These are phyloP conservation scores for Calonectria crousiana DNA, from an alignment of 2,329 filamentous ascomycete species.

Conservation along the genomic window DNA sequence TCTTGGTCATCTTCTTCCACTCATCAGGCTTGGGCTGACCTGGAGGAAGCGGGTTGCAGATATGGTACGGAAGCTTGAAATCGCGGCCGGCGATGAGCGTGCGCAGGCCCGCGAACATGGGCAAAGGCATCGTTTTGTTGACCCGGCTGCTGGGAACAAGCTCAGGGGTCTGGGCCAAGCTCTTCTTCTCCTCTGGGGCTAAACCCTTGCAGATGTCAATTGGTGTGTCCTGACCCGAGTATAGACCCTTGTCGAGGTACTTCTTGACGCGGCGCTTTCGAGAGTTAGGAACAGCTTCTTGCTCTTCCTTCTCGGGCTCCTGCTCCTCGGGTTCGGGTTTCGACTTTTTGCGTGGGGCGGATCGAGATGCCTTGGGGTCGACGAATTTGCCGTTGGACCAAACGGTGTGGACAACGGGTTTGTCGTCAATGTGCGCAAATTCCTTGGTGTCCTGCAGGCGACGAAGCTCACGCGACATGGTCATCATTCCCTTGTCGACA, in stretches of 20 bases:
- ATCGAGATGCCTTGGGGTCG: conserved; percentile 56
- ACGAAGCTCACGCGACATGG: conserved; percentile 68
- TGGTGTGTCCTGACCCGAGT: conserved; percentile 80
- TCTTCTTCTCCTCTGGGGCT: conserved; percentile 64
- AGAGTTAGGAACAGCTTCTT: conserved; percentile 53
- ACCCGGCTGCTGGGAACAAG: conserved; percentile 59
- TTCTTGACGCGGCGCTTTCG: conserved; percentile 72
- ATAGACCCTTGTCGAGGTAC: conserved; percentile 86
- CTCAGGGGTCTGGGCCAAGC: conserved; percentile 60
- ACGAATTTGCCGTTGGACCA: conserved; percentile 76
- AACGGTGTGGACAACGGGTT: conserved; percentile 68
- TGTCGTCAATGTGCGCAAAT: conserved; percentile 69
- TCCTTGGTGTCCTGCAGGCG: conserved; percentile 74
- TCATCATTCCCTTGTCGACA: conserved; percentile 60
- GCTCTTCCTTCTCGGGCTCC: conserved; percentile 44
- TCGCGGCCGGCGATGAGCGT: conserved; percentile 79
- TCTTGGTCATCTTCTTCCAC: conserved; percentile 92
- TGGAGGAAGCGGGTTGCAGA: conserved; percentile 87
- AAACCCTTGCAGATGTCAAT: conserved; percentile 61
- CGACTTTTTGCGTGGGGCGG: conserved; percentile 53
- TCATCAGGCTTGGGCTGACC: conserved; percentile 93
- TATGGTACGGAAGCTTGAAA: conserved; percentile 90
- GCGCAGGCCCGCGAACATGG: conserved; percentile 82
- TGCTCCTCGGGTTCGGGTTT: conserved; percentile 43
- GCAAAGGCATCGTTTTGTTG: conserved; percentile 75